Base-by-base conservation (phyloP, 345 rosid genomes). In the Citrus trifoliata region DNA sequence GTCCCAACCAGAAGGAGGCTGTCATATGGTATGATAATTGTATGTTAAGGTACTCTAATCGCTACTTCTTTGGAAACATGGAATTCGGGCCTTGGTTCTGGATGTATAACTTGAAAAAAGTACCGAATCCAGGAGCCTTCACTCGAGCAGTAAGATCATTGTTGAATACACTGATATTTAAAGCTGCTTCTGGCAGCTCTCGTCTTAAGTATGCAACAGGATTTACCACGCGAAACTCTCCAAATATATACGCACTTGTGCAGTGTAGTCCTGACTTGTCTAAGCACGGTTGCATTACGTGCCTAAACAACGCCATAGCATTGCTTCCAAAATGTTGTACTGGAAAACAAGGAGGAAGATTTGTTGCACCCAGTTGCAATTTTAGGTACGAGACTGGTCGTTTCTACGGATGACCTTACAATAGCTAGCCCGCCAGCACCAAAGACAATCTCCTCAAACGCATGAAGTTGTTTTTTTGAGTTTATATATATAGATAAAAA, bases 191-290 rank as follows among this genome's bases (percentile, higher is more conserved):
- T 1, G 85, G 86, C 1, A 42, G 10, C n/a, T 63, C 84, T 2
- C 56, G 2, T 10, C 40, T 28, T 22, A 81, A 89, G 79, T 82
- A 82, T 58, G 85, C 88, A 0, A 40, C 87, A 0, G 83, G 83
- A 18, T 66, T 46, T 5, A 37, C 61, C 14, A 10, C 0, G 12
- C 51, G 80, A 0, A 48, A 8, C 16, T 65, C 19, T 25, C 67
- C 19, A 24, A 46, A 46, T 21, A 25, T 87, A 3, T 80, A 71
- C 35, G 80, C 76, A 14, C 81, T 83, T 19, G 88, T 75, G 16
- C 87, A 88, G 69, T 86, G 89, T 76, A 85, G 86, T 10, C 89
- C 88, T 19, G 88, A 84, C 74, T 67, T 86, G 38, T 51, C 82
- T 22, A 13, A 32, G 28, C 32, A 5, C 25, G 12, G 74, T 2